Percentiles rank a stretch among this genome's conserved stretches.
Evolutionary conservation across 352 stramenopile genomes (phyloP).

Genomic region (Pythium phragmiticola): DNA sequence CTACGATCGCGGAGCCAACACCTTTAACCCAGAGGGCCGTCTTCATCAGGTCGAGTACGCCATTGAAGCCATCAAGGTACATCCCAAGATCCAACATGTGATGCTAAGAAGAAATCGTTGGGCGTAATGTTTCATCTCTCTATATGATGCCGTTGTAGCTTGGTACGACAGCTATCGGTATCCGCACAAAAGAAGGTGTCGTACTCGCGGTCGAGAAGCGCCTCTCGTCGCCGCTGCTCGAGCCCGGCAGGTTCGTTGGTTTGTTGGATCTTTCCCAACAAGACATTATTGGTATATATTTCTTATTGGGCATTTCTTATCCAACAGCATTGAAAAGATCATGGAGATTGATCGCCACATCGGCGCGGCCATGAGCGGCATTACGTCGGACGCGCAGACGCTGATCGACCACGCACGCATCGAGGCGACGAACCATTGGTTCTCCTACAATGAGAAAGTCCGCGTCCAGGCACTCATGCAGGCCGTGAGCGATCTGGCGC

Average conservation of each 20-base stretch:
- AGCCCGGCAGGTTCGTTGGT: conserved; percentile 78
- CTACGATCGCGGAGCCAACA: conserved; percentile 99
- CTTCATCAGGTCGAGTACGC: conserved; percentile 99
- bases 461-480: conserved; percentile 98
- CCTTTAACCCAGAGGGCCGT: conserved; percentile 98
- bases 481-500: conserved; percentile 97
- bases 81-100: background rate
- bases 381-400: conserved; percentile 98
- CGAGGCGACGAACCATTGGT: conserved; percentile 98
- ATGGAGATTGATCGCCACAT: conserved; percentile 99
- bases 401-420: conserved; percentile 99
- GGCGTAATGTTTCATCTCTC: background rate
- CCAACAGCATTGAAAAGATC: conserved; percentile 98
- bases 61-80: conserved; percentile 97
- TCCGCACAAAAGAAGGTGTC: conserved; percentile 97
- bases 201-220: conserved; percentile 99
- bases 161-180: conserved; percentile 97
- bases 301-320: conserved; percentile 2
- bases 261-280: background rate
- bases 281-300: background rate
- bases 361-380: conserved; percentile 97
- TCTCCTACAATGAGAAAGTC: conserved; percentile 98
- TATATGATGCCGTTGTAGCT: conserved; percentile 57
- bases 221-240: conserved; percentile 95
- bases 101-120: background rate